These are phyloP conservation scores for Serendipita sp. DNA, from an alignment of 768 basidiomycete species.

Conservation along the genomic window DNA sequence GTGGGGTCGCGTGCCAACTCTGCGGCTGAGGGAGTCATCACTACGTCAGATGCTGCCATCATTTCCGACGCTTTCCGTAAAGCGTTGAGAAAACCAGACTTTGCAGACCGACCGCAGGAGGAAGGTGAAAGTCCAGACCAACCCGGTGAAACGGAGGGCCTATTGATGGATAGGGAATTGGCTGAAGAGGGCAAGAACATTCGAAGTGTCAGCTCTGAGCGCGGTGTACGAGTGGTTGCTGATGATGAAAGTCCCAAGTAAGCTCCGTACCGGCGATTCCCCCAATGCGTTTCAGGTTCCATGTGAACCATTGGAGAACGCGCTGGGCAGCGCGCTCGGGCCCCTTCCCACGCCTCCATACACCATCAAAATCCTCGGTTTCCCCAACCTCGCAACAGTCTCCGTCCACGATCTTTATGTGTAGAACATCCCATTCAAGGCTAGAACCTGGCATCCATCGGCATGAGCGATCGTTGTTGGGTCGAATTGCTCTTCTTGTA, in stretches of 20 bases:
- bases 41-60: conserved; percentile 75
- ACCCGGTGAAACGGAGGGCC: conserved; percentile 22
- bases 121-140: conserved; percentile 51
- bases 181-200: conserved; percentile 86
- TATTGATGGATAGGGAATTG: conserved; percentile 53
- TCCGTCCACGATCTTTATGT: too few species aligned
- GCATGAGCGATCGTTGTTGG: too few species aligned
- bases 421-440: too few species aligned
- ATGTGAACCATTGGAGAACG: too few species aligned
- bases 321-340: too few species aligned
- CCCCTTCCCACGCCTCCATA: too few species aligned
- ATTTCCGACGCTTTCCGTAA: conserved; percentile 88
- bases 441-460: too few species aligned
- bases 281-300: too few species aligned
- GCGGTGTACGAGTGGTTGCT: conserved; percentile 58
- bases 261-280: too few species aligned
- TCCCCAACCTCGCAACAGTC: too few species aligned
- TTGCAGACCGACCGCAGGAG: conserved; percentile 50
- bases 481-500: too few species aligned
- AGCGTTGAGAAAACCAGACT: conserved; percentile 79
- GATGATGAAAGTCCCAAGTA: neutral
- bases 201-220: conserved; percentile 62
- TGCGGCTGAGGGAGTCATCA: conserved; percentile 50
- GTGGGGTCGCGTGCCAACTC: neutral
- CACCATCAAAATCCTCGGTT: too few species aligned